Conservation (phyloP, 371 early-diverging fungal genomes). For the Syncephalis fuscata region DNA sequence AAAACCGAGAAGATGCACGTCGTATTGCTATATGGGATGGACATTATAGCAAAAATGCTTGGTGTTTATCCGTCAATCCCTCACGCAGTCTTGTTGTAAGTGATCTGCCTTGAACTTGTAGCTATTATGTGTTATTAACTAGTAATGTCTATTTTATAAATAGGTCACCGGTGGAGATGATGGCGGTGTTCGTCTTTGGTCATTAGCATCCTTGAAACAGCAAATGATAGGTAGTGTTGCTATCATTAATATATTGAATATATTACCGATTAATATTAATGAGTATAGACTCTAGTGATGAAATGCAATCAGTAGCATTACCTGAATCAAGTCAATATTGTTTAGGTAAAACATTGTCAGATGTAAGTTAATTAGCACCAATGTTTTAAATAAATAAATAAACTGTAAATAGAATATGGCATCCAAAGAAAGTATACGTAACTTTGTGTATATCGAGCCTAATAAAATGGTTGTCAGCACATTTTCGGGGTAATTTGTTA, state of each 20-base stretch:
- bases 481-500: constrained; percentile 14
- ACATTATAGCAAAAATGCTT: constrained; percentile 66
- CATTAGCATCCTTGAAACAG: constrained; percentile 25
- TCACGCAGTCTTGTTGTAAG: constrained; percentile 21
- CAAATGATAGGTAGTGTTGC: constrained; percentile 30
- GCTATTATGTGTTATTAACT: not conserved
- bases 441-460: constrained; percentile 24
- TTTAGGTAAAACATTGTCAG: not conserved
- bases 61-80: constrained; percentile 55
- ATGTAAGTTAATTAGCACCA: not conserved
- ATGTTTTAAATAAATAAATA: no score
- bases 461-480: constrained; percentile 17
- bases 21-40: constrained; percentile 59
- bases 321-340: no score
- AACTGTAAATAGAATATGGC: constrained; percentile 1
- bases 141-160: not conserved
- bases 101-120: not conserved
- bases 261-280: not conserved
- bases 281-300: not conserved
- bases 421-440: constrained; percentile 23
- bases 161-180: constrained; percentile 66
- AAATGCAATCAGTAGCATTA: not conserved
- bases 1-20: constrained; percentile 20
- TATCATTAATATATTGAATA: no score
- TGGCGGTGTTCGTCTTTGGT: constrained; percentile 60